Evolutionary conservation across 345 rosid species (phyloP).

Genomic region (Populus ilicifolia): DNA sequence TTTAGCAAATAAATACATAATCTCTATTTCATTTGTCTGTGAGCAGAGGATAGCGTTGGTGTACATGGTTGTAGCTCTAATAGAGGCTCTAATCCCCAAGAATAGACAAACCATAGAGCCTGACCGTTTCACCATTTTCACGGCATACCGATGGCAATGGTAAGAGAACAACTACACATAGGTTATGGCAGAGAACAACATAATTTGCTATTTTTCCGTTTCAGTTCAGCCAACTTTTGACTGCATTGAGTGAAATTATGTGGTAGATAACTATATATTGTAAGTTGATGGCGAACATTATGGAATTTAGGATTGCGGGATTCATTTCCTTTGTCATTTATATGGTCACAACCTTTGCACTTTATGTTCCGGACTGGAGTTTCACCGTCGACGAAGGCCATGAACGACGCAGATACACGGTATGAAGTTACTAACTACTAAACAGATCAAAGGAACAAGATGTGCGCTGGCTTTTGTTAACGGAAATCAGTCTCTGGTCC

Average conservation of each 20-base stretch:
- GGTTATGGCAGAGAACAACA: no score
- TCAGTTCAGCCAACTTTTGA: neutral
- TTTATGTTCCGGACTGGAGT: conserved; percentile 66
- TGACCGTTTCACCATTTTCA: conserved; percentile 44
- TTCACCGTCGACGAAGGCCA: conserved; percentile 13
- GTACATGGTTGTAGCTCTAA: conserved; percentile 51
- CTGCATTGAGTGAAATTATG: no score
- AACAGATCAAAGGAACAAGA: neutral
- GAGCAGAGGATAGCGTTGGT: conserved; percentile 64
- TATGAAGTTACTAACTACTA: conserved; percentile 2
- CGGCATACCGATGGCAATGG: conserved; percentile 64
- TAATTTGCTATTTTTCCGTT: neutral
- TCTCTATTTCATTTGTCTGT: neutral
- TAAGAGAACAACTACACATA: conserved; percentile 2
- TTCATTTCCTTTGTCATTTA: conserved; percentile 50
- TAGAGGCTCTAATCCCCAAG: conserved; percentile 53
- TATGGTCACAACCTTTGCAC: conserved; percentile 45
- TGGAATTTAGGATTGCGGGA: conserved; percentile 44
- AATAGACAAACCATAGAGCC: conserved; percentile 40
- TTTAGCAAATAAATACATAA: neutral
- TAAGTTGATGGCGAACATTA: neutral
- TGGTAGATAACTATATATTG: neutral
- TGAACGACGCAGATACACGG: conserved; percentile 31
- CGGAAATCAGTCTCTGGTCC: neutral
- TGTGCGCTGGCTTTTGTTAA: neutral